Conservation (phyloP, 2,329 filamentous ascomycete species). For the Sporothrix mexicana region DNA sequence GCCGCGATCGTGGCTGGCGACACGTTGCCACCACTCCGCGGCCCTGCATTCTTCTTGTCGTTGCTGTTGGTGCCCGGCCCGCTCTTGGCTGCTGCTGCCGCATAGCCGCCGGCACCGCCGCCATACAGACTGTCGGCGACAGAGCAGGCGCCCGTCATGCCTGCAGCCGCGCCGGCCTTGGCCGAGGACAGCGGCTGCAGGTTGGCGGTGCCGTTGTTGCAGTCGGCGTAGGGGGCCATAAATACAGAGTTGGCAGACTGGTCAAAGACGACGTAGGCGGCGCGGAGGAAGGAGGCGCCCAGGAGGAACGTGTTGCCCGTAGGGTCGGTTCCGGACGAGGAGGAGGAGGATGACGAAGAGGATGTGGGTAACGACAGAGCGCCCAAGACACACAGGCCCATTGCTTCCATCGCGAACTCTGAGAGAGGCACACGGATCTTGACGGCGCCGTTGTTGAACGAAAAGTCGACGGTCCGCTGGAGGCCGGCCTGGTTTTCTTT, state of each 20-base stretch:
- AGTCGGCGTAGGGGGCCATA: slow-evolving; percentile 44
- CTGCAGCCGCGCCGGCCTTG: slow-evolving; percentile 29
- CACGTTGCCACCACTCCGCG: background rate
- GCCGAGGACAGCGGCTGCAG: slow-evolving; percentile 26
- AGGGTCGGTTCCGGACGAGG: background rate
- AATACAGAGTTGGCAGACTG: slow-evolving; percentile 44
- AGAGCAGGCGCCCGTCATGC: slow-evolving; percentile 37
- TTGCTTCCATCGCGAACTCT: slow-evolving; percentile 57
- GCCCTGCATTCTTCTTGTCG: slow-evolving; percentile 19
- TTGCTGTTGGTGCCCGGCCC: background rate
- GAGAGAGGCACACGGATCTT: slow-evolving; percentile 48
- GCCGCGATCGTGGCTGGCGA: background rate
- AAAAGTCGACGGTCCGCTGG: slow-evolving; percentile 55
- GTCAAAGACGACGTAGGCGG: slow-evolving; percentile 45
- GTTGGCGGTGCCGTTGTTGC: slow-evolving; percentile 37
- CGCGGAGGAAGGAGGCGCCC: slow-evolving; percentile 45
- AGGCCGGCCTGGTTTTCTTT: slow-evolving; percentile 41
- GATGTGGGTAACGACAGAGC: slow-evolving; percentile 31
- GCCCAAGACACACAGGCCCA: slow-evolving; percentile 52
- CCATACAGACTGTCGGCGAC: slow-evolving; percentile 24
- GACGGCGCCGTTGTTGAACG: slow-evolving; percentile 48
- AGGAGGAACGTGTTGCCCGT: slow-evolving; percentile 39
- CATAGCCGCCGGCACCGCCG: slow-evolving; percentile 15
- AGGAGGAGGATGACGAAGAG: background rate
- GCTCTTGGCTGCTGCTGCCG: background rate